A percentile compares a stretch with the other conserved stretches of the same genome.
Conservation (phyloP, 2,329 filamentous ascomycete genomes). For the Cladosporium sphaerospermum region DNA sequence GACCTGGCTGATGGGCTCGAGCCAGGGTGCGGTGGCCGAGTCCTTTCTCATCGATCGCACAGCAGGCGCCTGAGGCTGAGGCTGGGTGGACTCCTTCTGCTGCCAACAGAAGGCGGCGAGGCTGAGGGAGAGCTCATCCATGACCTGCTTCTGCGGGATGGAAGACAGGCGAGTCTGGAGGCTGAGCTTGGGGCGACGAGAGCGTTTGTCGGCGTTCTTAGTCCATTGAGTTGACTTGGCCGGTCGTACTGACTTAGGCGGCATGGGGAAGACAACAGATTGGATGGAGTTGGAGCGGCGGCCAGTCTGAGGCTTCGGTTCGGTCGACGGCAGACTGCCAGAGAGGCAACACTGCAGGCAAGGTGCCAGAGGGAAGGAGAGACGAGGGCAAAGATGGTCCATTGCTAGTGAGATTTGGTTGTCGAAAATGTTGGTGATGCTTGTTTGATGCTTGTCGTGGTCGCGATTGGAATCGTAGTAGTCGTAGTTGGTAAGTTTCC, state of each 20-base stretch:
- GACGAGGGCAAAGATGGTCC: constrained; percentile 26
- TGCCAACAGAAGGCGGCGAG: constrained; percentile 1
- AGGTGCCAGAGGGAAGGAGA: constrained; percentile 23
- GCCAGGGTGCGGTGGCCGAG: constrained; percentile 9
- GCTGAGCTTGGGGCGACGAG: constrained; percentile 6
- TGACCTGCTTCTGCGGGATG: constrained; percentile 7
- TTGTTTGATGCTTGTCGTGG: background rate
- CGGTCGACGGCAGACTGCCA: background rate
- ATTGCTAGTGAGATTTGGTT: background rate
- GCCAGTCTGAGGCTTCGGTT: background rate
- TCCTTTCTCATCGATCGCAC: constrained; percentile 5
- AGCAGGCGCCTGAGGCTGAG: background rate
- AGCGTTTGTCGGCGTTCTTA: constrained; percentile 1
- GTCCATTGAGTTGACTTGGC: background rate
- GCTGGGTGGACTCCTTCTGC: background rate
- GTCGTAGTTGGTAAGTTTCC: background rate
- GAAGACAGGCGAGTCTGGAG: constrained; percentile 3
- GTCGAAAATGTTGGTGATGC: background rate
- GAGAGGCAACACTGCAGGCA: constrained; percentile 27
- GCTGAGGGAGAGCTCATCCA: background rate
- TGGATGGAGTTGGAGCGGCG: constrained; percentile 2
- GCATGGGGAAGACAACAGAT: constrained; percentile 4
- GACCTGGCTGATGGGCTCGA: constrained; percentile 7
- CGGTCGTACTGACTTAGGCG: constrained; percentile 1
- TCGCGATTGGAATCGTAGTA: background rate